Percentiles rank a stretch among this genome's conserved stretches.
These are phyloP conservation scores for Diplosphaera chodatii DNA, from an alignment of 139 green algal genomes.

Conservation along the genomic window DNA sequence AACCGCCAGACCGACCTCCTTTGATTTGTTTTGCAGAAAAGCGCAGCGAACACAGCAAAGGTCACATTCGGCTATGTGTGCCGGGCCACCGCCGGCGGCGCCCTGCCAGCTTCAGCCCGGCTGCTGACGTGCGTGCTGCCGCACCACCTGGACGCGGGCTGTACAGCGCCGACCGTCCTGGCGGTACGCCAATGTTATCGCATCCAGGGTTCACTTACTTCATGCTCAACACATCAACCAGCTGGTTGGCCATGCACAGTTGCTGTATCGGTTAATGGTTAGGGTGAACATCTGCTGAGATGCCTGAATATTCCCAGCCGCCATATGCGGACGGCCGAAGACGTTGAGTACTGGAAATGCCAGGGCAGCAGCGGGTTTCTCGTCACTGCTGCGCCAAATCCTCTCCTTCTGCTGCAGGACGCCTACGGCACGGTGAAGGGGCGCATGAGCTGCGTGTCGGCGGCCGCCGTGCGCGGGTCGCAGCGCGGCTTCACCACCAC, in stretches of 20 bases:
- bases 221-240: too few species aligned
- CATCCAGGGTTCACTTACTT: too few species aligned
- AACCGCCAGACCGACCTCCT: too few species aligned
- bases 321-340: too few species aligned
- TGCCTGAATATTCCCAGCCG: too few species aligned
- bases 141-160: slow-evolving; percentile 12
- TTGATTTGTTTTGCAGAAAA: not conserved
- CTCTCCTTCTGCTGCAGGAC: not conserved
- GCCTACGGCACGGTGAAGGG: not conserved
- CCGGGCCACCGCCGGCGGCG: not conserved
- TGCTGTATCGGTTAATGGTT: too few species aligned
- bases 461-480: not conserved
- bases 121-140: slow-evolving; percentile 23
- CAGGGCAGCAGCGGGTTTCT: too few species aligned
- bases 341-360: too few species aligned
- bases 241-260: too few species aligned
- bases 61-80: not conserved
- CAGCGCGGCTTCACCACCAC: not conserved
- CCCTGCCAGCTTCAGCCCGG: not conserved
- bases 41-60: not conserved
- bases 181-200: slow-evolving; percentile 2
- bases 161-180: not conserved
- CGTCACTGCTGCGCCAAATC: too few species aligned
- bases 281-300: too few species aligned
- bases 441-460: not conserved